Percentiles rank a stretch among this genome's conserved stretches.
Conservation (phyloP, 495 filamentous ascomycete genomes). For the Massariosphaeria phaeospora region DNA sequence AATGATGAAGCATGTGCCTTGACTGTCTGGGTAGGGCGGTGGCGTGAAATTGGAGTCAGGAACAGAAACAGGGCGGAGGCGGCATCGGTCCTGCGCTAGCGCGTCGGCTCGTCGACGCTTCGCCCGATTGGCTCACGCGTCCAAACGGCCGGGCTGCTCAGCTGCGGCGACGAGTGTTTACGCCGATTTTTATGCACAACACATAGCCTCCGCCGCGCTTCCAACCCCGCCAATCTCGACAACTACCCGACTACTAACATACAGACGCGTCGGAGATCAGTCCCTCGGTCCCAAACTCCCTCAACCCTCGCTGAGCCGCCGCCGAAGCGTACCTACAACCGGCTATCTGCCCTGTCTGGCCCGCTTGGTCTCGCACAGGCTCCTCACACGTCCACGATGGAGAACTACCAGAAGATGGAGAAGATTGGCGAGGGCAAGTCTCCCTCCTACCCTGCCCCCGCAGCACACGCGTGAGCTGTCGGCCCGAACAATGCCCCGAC, state of each 20-base stretch:
- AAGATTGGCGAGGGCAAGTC: conserved; percentile 93
- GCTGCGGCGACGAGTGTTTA: too few species aligned
- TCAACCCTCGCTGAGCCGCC: neutral
- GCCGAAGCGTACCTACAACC: neutral
- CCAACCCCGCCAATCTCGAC: neutral
- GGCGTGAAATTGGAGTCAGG: neutral
- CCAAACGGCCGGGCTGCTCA: too few species aligned
- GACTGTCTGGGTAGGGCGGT: too few species aligned
- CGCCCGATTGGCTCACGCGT: conserved; percentile 12
- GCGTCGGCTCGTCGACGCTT: neutral
- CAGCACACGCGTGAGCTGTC: too few species aligned
- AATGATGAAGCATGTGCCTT: too few species aligned
- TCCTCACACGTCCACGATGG: too few species aligned
- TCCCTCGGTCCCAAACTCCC: neutral
- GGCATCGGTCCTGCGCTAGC: neutral
- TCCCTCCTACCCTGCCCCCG: neutral
- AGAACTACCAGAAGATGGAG: conserved; percentile 99
- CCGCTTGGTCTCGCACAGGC: too few species aligned
- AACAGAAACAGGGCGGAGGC: neutral
- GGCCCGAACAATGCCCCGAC: too few species aligned
- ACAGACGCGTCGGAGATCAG: neutral
- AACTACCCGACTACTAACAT: conserved; percentile 11
- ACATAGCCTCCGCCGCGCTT: conserved; percentile 1
- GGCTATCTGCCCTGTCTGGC: too few species aligned
- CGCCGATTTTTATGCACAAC: neutral